Conservation (phyloP, 257 asterid genomes). For the Nicotiana tomentosiformis region DNA sequence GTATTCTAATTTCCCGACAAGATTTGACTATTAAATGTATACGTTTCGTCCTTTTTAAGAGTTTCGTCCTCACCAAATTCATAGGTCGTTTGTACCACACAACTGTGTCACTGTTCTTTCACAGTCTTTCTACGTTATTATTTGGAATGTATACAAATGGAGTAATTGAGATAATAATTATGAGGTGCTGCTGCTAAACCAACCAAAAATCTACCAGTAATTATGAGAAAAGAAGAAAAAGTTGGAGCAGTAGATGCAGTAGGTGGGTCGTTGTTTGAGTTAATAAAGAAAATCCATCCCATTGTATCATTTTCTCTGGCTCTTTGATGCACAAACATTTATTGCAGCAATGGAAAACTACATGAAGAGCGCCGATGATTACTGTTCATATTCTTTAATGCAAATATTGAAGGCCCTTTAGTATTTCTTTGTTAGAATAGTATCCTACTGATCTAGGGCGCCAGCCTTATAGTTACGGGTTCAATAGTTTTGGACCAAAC, state of each 20-base stretch:
- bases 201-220: neutral
- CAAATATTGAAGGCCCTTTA: neutral
- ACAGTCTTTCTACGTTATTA: neutral
- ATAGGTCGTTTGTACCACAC: neutral
- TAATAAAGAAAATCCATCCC: neutral
- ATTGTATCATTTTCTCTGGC: neutral
- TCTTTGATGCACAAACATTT: constrained; percentile 10
- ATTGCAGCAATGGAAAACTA: constrained; percentile 3
- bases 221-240: neutral
- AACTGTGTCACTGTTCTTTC: neutral
- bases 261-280: constrained; percentile 12
- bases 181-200: neutral
- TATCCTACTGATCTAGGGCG: neutral
- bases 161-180: neutral
- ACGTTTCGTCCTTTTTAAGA: neutral
- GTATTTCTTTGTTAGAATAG: neutral
- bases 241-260: constrained; percentile 3
- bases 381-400: neutral
- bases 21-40: neutral
- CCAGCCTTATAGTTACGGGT: too few relatives aligned
- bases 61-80: neutral
- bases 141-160: neutral
- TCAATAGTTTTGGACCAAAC: too few relatives aligned
- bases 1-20: neutral
- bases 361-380: neutral